phyloP scores from a whole-genome alignment of 306 rosid genomes.

The Benincasa hispida region DNA sequence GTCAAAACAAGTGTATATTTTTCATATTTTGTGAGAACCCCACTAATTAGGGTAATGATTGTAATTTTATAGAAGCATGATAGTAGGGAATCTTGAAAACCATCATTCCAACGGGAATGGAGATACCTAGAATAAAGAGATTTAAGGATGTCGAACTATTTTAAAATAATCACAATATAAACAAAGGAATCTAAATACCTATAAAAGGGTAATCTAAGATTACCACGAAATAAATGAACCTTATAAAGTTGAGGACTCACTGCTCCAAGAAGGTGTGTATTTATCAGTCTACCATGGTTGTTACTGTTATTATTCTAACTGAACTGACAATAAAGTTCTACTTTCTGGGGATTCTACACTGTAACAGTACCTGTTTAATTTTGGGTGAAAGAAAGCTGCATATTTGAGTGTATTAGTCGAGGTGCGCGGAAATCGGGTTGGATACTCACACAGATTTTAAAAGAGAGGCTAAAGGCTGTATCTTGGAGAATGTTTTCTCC shows the following conservation, averaged over 20 bases:
- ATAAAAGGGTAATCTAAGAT: no score
- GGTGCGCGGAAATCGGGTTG: neutral
- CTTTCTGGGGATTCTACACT: neutral
- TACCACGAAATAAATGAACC: no score
- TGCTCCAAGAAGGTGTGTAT: neutral
- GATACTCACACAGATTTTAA: neutral
- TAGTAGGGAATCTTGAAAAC: no score
- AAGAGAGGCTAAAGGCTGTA: neutral
- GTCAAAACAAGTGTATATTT: no score
- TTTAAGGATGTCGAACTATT: no score
- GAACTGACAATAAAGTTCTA: neutral
- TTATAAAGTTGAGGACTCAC: neutral
- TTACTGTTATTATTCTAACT: neutral
- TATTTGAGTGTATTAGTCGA: neutral
- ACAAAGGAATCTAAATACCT: no score
- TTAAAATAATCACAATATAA: no score
- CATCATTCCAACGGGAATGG: no score
- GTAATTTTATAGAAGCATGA: no score
- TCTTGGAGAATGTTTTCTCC: neutral
- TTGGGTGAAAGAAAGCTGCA: neutral
- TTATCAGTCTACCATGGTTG: neutral
- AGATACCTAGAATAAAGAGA: no score
- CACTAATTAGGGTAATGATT: no score
- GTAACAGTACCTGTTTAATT: neutral
- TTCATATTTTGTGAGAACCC: no score